A percentile compares a stretch with the other conserved stretches of the same genome.
These are phyloP conservation scores for Fusarium hainanense DNA, from an alignment of 2,329 filamentous ascomycete species.

Conservation along the genomic window DNA sequence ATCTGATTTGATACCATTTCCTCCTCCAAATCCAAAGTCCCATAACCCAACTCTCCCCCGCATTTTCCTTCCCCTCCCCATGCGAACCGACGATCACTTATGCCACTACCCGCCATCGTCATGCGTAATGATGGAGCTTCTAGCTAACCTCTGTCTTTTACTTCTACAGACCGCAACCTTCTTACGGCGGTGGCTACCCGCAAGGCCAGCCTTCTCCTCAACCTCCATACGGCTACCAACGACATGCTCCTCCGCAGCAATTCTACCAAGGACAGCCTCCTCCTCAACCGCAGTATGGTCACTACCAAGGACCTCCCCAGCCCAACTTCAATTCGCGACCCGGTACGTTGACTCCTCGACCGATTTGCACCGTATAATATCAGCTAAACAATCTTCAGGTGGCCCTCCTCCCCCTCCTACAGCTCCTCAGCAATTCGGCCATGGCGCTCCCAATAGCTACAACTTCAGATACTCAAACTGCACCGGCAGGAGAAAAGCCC, in stretches of 20 bases:
- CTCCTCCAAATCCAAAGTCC: conserved; percentile 18
- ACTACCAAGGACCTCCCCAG: conserved; percentile 52
- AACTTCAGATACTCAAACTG: conserved; percentile 92
- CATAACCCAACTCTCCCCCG: conserved; percentile 15
- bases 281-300: conserved; percentile 50
- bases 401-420: conserved; percentile 74
- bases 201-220: conserved; percentile 60
- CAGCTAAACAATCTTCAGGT: conserved; percentile 45
- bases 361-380: background rate
- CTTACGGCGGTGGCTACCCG: conserved; percentile 62
- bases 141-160: conserved; percentile 39
- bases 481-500: conserved; percentile 86
- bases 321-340: conserved; percentile 62
- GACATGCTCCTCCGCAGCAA: conserved; percentile 56
- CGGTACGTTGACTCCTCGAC: conserved; percentile 48
- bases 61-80: conserved; percentile 8
- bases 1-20: conserved; percentile 27
- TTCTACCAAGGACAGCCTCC: conserved; percentile 53
- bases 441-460: conserved; percentile 83
- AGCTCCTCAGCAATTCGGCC: conserved; percentile 77
- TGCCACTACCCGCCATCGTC: conserved; percentile 9
- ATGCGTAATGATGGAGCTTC: conserved; percentile 12
- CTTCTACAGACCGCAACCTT: conserved; percentile 54
- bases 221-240: conserved; percentile 58
- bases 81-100: conserved; percentile 14